Base-by-base conservation (phyloP, 2,329 filamentous ascomycete genomes). In the Chalaropsis ovoidea region DNA sequence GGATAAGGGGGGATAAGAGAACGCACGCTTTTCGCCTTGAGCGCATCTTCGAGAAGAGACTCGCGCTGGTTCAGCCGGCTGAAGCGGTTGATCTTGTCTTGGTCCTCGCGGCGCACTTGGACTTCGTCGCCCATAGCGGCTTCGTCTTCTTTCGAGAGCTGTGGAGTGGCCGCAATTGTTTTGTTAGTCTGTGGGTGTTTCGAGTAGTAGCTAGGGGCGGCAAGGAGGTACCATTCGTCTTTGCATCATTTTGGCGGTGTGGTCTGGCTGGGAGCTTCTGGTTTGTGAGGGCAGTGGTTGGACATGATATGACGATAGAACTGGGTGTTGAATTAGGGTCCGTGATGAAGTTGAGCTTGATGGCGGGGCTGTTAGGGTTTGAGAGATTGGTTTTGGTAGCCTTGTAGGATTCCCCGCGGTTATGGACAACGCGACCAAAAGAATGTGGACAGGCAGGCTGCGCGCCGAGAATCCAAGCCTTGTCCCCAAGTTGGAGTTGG, bases 21-120 rank as follows among this genome's bases (percentile, higher is more conserved):
- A 76, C 84, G 68, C 75, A 92, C 93, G 75, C 85, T 85, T 75
- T 95, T 96, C 5, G 77, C 75, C 73, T 88, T 87, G 69, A 97
- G 77, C 71, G 94, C 86, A 61, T 95, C 91, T 73, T 95, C 86
- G 2, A 97, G 75, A 2, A 81, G 76, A 42, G 88, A 81, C 74
- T 96, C 89, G 63, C 89, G 87, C 74, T 95, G 90, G 75, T 99
- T 94, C 69, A 99, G 80, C 56, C 91, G 86, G 76, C 92, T 96
- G 81, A 99, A 99, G 70, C 86, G 87, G 78, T 99, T 99, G 84
- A 99, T 99, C 78, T 94, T 95, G 78, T 97, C 92, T 76, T 99
- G 94, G 75, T 99, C 94, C 75, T 97, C 92, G 72, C 92, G 88
- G 68, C 94, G 89, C 67, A 99, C 94, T 76, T 96, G 89, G 71